These are phyloP conservation scores for Firmiana major DNA, from an alignment of 345 rosid species.

Conservation along the genomic window DNA sequence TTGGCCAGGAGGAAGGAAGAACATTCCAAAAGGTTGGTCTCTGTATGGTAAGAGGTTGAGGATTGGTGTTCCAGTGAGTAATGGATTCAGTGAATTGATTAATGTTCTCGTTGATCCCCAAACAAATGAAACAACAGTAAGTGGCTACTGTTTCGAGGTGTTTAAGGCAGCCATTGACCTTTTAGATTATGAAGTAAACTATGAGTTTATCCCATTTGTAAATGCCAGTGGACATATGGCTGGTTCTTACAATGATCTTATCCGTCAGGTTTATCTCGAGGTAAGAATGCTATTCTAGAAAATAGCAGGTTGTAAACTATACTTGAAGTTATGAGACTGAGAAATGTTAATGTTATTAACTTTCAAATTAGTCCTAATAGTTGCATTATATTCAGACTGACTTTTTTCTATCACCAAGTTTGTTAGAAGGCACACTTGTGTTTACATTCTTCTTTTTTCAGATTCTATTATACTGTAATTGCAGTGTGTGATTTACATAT, in stretches of 20 bases:
- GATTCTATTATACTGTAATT: neutral
- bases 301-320: neutral
- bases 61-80: conserved; percentile 30
- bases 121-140: neutral
- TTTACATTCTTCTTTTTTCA: neutral
- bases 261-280: conserved; percentile 29
- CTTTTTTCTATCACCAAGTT: neutral
- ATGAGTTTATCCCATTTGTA: conserved; percentile 18
- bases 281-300: neutral
- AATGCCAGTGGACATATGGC: neutral
- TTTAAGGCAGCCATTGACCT: conserved; percentile 26
- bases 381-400: neutral
- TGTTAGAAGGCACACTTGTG: too few species aligned
- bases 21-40: conserved; percentile 11
- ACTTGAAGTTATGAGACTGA: neutral
- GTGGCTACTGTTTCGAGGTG: conserved; percentile 37
- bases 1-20: conserved; percentile 36
- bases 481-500: neutral
- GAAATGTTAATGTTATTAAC: neutral
- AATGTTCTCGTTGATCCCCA: neutral
- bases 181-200: conserved; percentile 22
- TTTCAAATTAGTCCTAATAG: neutral
- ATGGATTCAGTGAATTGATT: conserved; percentile 27
- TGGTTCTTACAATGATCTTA: conserved; percentile 22
- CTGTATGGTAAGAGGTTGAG: conserved; percentile 13